Conservation (phyloP, 2,329 filamentous ascomycete species). For the Periconia sp. region DNA sequence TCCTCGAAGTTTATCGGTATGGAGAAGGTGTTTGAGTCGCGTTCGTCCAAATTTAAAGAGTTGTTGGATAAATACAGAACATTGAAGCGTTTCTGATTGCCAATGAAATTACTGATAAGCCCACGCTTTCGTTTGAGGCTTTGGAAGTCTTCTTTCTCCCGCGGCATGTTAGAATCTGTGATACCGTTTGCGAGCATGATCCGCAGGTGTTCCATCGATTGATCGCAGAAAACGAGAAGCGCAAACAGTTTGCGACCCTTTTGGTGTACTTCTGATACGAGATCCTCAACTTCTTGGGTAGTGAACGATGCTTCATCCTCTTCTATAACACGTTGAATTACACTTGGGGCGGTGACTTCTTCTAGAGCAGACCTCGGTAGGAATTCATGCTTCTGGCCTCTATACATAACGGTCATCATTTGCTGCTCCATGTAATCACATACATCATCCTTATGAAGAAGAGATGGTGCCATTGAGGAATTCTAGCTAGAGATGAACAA, state of each 20-base stretch:
- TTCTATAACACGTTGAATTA: constrained; percentile 11
- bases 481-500: too few relatives aligned
- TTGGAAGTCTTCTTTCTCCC: constrained; percentile 1
- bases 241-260: constrained; percentile 12
- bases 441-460: constrained; percentile 2
- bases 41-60: constrained; percentile 6
- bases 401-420: constrained; percentile 9
- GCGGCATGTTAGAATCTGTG: constrained; percentile 11
- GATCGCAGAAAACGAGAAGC: constrained; percentile 9
- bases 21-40: background rate
- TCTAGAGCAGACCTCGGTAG: constrained; percentile 11
- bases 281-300: constrained; percentile 1
- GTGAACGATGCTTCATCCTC: constrained; percentile 8
- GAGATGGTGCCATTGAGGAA: constrained; percentile 3
- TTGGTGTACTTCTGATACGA: constrained; percentile 6
- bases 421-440: constrained; percentile 7
- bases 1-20: constrained; percentile 12
- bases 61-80: constrained; percentile 3
- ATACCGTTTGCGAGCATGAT: constrained; percentile 12
- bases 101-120: constrained; percentile 3
- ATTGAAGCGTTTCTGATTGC: constrained; percentile 9
- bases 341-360: constrained; percentile 3
- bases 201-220: constrained; percentile 11
- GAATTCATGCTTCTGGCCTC: constrained; percentile 10
- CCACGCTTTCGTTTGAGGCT: background rate